These are phyloP conservation scores for Ailanthus altissimus DNA, from an alignment of 345 rosid species.

Conservation along the genomic window DNA sequence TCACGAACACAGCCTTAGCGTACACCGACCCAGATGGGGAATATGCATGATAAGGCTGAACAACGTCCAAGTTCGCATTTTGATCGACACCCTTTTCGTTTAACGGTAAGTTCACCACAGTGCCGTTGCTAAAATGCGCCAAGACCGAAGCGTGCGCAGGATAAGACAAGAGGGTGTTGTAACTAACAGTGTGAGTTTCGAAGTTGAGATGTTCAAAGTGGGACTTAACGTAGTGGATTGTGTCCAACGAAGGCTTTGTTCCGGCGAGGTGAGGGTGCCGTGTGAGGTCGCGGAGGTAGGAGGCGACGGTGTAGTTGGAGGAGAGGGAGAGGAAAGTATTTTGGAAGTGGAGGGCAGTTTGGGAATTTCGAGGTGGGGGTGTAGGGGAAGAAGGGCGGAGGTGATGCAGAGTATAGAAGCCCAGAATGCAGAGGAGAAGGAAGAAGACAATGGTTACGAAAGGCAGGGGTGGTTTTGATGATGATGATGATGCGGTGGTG, in stretches of 20 bases:
- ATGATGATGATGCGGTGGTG: slow-evolving; percentile 18
- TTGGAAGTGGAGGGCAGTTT: slow-evolving; percentile 43
- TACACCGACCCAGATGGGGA: slow-evolving; percentile 79
- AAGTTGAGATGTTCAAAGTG: slow-evolving; percentile 64
- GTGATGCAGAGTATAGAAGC: slow-evolving; percentile 51
- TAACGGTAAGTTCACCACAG: slow-evolving; percentile 38
- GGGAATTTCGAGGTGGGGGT: slow-evolving; percentile 25
- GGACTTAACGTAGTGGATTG: slow-evolving; percentile 52
- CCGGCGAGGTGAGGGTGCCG: slow-evolving; percentile 87
- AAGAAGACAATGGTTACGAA: slow-evolving; percentile 51
- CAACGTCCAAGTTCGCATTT: slow-evolving; percentile 25
- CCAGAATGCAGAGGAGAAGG: slow-evolving; percentile 53
- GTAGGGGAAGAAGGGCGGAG: slow-evolving; percentile 22
- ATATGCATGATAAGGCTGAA: slow-evolving; percentile 87
- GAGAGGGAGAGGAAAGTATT: slow-evolving; percentile 65
- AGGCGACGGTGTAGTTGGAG: slow-evolving; percentile 65
- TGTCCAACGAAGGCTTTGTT: slow-evolving; percentile 56
- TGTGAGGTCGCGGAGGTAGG: slow-evolving; percentile 82
- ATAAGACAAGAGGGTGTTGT: slow-evolving; percentile 69
- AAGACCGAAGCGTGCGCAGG: slow-evolving; percentile 56
- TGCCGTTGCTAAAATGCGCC: slow-evolving; percentile 55
- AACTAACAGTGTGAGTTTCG: slow-evolving; percentile 53
- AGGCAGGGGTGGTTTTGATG: slow-evolving; percentile 44
- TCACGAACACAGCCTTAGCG: slow-evolving; percentile 63
- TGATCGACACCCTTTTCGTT: slow-evolving; percentile 36